Evolutionary conservation across 2,329 filamentous ascomycete species (phyloP).

Genomic region (Ophiostoma triangulosporum): DNA sequence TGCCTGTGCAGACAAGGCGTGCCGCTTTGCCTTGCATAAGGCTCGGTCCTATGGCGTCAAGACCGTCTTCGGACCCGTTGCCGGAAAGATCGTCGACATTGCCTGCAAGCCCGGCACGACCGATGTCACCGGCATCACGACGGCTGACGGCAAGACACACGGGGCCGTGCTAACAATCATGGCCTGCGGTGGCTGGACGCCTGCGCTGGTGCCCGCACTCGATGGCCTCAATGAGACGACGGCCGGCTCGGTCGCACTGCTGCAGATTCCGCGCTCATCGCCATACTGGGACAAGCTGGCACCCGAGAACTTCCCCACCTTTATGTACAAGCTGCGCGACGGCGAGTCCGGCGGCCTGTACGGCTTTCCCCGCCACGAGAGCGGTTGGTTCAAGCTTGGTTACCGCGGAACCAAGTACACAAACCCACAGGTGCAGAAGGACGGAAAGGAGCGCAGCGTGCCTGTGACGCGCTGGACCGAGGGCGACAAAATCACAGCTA

Average conservation of each 20-base stretch:
- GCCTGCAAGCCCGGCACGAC: conserved; percentile 14
- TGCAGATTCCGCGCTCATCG: conserved; percentile 26
- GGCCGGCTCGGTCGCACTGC: conserved; percentile 29
- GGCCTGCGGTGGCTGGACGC: conserved; percentile 32
- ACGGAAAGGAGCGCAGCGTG: conserved; percentile 24
- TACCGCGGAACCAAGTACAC: conserved; percentile 23
- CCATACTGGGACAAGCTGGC: conserved; percentile 26
- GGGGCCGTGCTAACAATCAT: conserved; percentile 23
- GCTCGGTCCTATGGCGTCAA: background rate
- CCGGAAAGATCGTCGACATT: conserved; percentile 21
- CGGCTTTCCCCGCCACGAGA: conserved; percentile 16
- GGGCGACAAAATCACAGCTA: conserved; percentile 10
- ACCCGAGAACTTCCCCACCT: conserved; percentile 26
- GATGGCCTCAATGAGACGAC: conserved; percentile 34
- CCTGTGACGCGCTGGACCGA: conserved; percentile 26
- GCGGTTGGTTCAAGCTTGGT: conserved; percentile 18
- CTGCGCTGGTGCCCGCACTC: conserved; percentile 25
- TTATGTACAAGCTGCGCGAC: conserved; percentile 12
- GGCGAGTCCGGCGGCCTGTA: conserved; percentile 17
- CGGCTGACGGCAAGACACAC: conserved; percentile 23
- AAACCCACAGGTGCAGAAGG: conserved; percentile 23
- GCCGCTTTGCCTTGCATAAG: background rate
- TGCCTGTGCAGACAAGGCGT: background rate
- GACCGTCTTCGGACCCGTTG: background rate
- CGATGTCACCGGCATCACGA: conserved; percentile 25